Evolutionary conservation across 495 filamentous ascomycete species (phyloP), one percentile per base, ranked within the genome.

Genomic region (Podospora anserina): DNA sequence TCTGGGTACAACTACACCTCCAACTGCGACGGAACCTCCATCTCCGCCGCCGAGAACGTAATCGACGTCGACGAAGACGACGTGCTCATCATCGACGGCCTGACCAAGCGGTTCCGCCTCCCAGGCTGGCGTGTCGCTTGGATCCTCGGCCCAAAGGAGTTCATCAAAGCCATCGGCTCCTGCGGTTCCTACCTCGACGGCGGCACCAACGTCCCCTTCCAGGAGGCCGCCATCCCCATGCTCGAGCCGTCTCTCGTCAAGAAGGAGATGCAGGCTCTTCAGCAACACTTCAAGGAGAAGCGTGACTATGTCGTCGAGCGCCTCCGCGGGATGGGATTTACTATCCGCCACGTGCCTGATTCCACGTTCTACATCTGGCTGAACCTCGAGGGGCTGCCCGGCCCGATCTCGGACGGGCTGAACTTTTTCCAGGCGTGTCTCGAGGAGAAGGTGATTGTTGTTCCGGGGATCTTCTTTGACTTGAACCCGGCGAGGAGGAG

Each of bases 71-170:
- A 89, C 62, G 80, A 85, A 62, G 83, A 85, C 63, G 82, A 96
- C 71, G 94, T 98, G 7, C 88, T 98, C 56, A 89, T 98, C 73
- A 94, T 98, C 65, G 94, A 98, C 78, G 94, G 94, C 56, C 87
- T 98, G 19, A 98, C 94, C 67, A 98, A 98, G 85, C 91, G 93
- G 64, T 98, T 98, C 87, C 89, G 94, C 70, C 88, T 98, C 2
- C 94, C 94, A 3, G 94, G 94, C 66, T 98, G 94, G 94, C 91
- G 94, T 70, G 93, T 98, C 61, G 94, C 94, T 9, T 97, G 94
- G 94, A 90, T 98, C 69, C 78, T 98, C 61, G 94, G 94, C 2
- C 94, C 94, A 61, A 97, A 97, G 82, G 94, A 96, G 67, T 98
- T 97, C 81, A 91, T 98, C 81, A 90, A 91, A 76, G 93, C 94